Evolutionary conservation across 2,329 filamentous ascomycete genomes (phyloP), one percentile per base, ranked within the genome.

Genomic region (Akanthomyces uredinophilus): DNA sequence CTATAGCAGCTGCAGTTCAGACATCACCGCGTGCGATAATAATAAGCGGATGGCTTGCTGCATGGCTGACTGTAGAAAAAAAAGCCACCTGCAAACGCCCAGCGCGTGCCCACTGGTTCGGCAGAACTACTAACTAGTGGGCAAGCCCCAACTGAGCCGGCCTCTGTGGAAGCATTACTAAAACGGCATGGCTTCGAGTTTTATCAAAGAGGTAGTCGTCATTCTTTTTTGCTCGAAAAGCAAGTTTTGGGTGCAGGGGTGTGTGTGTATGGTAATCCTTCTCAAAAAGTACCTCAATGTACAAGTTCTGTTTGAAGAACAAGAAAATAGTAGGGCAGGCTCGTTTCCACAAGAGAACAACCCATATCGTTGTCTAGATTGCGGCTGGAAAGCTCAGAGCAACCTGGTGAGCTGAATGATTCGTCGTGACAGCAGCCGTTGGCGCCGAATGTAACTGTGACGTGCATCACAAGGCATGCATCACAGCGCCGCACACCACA

Each of bases 381-480:
- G 47, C 58, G 41, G 58, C 49, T 60, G 58, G 14, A 51, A 59
- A 49, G 43, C 32, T 41, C 24, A 51, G 41, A 27, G 18, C n/a
- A 8, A 11, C 4, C 11, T n/a, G 58, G 39, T 22, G 35, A 53
- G 58, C 27, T 37, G 27, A 24, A 39, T 54, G 58, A 60, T 60
- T 60, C 58, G 50, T 52, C 14, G 57, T 44, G 50, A 53, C n/a
- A 5, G n/a, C 24, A n/a, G 27, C 2, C 37, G 41, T 55, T 49
- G 51, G 50, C 59, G 59, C 59, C 59, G 51, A 44, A 46, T 61
- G 59, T 44, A 61, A 61, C 59, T 27, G 51, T 61, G 59, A 61
- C 51, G 32, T 55, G 59, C 59, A 55, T 61, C 57, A 60, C 57
- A 35, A 46, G 57, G 27, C 37, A 35, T 27, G 13, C 49, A 60